Percentiles rank a stretch among this genome's conserved stretches.
Evolutionary conservation across 2,329 filamentous ascomycete species (phyloP).

Genomic region (Pseudocercospora fuligena): DNA sequence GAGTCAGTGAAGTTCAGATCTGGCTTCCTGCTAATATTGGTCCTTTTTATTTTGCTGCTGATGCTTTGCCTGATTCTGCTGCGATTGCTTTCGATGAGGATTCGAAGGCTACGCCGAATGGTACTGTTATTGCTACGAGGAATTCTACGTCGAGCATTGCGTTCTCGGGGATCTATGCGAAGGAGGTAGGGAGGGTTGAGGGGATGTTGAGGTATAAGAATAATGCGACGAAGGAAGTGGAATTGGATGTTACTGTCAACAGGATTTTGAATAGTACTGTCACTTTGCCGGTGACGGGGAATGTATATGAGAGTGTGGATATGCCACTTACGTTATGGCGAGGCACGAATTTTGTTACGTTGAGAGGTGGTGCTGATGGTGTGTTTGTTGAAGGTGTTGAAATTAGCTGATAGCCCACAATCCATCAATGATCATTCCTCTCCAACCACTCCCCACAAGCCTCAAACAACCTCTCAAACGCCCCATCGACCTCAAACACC

Average conservation of each 20-base stretch:
- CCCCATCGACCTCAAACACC: too few species aligned
- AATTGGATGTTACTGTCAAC: background rate
- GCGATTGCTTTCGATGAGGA: background rate
- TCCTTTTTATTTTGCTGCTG: slow-evolving; percentile 5
- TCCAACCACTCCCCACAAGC: too few species aligned
- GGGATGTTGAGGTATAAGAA: slow-evolving; percentile 2
- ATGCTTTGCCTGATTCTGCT: background rate
- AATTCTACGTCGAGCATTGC: background rate
- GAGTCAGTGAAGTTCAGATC: background rate
- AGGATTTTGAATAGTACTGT: slow-evolving; percentile 1
- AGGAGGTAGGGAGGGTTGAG: background rate
- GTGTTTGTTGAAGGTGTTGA: background rate
- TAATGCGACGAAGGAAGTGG: background rate
- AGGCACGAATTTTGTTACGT: background rate
- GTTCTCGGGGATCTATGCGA: background rate
- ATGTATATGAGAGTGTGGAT: background rate
- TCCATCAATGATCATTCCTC: background rate
- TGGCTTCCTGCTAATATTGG: background rate
- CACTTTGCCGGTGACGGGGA: background rate
- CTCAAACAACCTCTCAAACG: too few species aligned
- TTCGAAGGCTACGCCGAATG: slow-evolving; percentile 3
- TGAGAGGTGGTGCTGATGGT: background rate
- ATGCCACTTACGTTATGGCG: background rate
- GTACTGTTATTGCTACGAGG: background rate
- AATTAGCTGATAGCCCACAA: background rate